Conservation (phyloP, 2,329 filamentous ascomycete species). For the Simplicillium sp. region DNA sequence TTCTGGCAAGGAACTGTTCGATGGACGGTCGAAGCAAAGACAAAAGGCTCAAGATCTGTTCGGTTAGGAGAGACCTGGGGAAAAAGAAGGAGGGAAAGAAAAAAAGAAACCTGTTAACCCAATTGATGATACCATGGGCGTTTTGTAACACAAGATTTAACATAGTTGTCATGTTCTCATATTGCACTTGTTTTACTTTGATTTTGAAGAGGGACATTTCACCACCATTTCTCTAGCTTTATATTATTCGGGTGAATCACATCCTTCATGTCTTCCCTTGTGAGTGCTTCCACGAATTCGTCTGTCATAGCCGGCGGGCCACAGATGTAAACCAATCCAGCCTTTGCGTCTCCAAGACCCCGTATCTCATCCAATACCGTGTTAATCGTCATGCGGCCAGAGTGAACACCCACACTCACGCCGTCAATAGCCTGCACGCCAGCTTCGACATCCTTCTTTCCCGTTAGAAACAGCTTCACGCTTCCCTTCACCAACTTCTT, state of each 20-base stretch:
- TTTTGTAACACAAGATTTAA: too few relatives aligned
- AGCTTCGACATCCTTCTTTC: constrained; percentile 5
- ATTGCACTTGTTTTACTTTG: background rate
- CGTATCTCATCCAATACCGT: constrained; percentile 33
- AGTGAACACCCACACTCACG: constrained; percentile 10
- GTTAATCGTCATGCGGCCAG: constrained; percentile 29
- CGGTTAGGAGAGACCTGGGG: constrained; percentile 7
- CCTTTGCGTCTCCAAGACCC: constrained; percentile 15
- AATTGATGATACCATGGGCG: background rate
- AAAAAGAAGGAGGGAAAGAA: background rate
- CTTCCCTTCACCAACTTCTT: constrained; percentile 25
- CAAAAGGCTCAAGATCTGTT: constrained; percentile 68
- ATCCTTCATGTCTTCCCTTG: constrained; percentile 15
- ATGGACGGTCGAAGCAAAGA: constrained; percentile 48
- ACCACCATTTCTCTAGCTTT: constrained; percentile 59
- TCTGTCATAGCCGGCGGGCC: constrained; percentile 63
- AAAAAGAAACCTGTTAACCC: background rate
- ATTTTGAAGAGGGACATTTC: too few relatives aligned
- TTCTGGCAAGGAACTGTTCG: constrained; percentile 57
- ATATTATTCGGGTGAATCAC: constrained; percentile 37
- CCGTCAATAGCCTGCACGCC: background rate
- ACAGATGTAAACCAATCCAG: constrained; percentile 55
- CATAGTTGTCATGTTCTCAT: background rate
- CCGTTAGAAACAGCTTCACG: constrained; percentile 39
- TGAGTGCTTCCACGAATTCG: constrained; percentile 43